Evolutionary conservation across 768 basidiomycete species (phyloP).

Genomic region (Tulasnella sp.): DNA sequence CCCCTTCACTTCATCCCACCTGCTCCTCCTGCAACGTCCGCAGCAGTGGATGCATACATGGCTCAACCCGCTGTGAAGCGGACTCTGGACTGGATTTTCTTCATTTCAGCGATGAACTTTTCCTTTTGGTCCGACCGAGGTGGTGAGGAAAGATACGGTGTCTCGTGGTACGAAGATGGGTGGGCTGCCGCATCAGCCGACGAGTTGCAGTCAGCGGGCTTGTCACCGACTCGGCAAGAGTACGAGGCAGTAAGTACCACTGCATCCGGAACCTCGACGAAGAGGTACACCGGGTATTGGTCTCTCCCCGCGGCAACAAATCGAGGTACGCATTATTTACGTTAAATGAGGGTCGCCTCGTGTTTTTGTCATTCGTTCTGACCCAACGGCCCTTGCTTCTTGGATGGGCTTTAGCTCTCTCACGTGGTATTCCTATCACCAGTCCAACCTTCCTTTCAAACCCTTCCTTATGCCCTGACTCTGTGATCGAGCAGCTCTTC

Average conservation of each 20-base stretch:
- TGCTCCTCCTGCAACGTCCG: background rate
- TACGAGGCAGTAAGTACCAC: background rate
- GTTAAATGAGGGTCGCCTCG: background rate
- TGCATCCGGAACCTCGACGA: slow-evolving; percentile 34
- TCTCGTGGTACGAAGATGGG: slow-evolving; percentile 63
- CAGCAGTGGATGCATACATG: slow-evolving; percentile 40
- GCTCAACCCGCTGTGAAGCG: slow-evolving; percentile 46
- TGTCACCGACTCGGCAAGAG: background rate
- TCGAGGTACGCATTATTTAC: slow-evolving; percentile 50
- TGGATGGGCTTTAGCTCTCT: slow-evolving; percentile 52
- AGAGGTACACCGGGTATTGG: slow-evolving; percentile 80
- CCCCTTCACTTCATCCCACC: slow-evolving; percentile 69
- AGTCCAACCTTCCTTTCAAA: slow-evolving; percentile 75
- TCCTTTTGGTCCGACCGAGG: slow-evolving; percentile 82
- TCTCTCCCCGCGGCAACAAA: slow-evolving; percentile 79
- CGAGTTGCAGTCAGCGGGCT: background rate
- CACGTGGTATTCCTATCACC: slow-evolving; percentile 70
- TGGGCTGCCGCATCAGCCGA: slow-evolving; percentile 45
- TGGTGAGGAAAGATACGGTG: slow-evolving; percentile 57
- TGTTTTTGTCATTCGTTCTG: background rate
- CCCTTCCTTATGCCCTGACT: slow-evolving; percentile 64
- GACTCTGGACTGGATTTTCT: slow-evolving; percentile 80
- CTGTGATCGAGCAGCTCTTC: slow-evolving; percentile 64
- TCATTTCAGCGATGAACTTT: slow-evolving; percentile 81
- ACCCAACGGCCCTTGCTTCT: background rate